Conservation (phyloP, 305 asterid genomes). For the Fraxinus sp. region DNA sequence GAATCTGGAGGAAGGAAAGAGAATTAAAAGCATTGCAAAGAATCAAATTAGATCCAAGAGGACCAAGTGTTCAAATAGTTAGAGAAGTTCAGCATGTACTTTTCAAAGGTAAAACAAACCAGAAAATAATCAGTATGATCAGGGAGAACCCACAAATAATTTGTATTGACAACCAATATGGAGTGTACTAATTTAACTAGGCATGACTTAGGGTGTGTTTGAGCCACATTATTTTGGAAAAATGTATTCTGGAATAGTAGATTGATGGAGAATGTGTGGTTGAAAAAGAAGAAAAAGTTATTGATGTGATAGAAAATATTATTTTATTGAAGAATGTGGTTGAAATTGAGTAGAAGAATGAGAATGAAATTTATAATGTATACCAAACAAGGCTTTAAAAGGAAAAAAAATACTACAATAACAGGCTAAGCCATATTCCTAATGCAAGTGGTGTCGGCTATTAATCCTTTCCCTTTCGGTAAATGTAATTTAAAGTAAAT, state of each 20-base stretch:
- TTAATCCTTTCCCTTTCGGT: background rate
- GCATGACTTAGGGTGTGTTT: background rate
- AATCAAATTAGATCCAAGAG: background rate
- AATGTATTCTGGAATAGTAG: no score
- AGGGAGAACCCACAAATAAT: background rate
- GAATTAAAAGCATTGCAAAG: slow-evolving; percentile 17
- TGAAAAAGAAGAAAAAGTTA: no score
- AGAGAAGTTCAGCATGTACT: background rate
- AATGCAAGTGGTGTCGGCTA: background rate
- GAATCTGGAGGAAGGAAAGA: slow-evolving; percentile 56
- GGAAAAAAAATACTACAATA: background rate
- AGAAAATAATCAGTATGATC: background rate
- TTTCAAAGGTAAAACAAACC: background rate
- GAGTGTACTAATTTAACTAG: background rate
- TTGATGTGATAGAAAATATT: no score
- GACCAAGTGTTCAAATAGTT: background rate
- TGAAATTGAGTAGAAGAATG: no score
- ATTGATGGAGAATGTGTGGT: no score
- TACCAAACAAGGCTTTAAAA: background rate
- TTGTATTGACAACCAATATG: background rate
- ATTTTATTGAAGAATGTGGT: no score
- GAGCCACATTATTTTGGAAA: no score
- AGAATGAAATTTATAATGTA: no score
- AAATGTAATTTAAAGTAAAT: background rate
- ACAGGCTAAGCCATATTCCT: background rate